Evolutionary conservation across 106 monocot species (phyloP).

Genomic region (Dendrobium nobile): DNA sequence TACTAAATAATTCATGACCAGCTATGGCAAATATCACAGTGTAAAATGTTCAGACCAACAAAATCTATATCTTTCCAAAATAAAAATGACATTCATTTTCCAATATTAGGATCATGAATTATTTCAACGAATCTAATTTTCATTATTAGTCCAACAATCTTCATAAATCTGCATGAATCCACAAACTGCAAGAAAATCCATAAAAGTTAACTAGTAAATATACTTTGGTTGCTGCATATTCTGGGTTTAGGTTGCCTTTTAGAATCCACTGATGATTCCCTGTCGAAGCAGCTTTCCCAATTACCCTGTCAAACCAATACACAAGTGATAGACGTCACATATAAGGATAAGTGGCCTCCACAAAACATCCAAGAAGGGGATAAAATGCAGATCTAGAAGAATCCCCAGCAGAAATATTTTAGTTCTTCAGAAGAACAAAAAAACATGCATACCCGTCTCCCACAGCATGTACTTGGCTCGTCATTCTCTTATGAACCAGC

Average conservation of each 20-base stretch:
- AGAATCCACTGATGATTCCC: conserved; percentile 63
- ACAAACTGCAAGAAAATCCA: not conserved
- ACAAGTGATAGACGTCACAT: not conserved
- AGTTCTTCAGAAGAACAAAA: not conserved
- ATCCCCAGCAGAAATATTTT: not conserved
- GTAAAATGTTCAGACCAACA: not conserved
- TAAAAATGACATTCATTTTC: not conserved
- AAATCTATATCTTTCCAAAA: not conserved
- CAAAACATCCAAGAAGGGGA: not conserved
- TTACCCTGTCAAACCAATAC: conserved; percentile 31
- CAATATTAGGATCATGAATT: not conserved
- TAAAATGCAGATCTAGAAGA: not conserved
- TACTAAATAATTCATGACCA: not conserved
- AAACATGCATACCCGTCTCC: conserved; percentile 49
- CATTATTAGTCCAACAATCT: not conserved
- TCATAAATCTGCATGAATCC: conserved; percentile 1
- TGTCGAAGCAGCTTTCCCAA: conserved; percentile 51
- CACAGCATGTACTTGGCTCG: conserved; percentile 43
- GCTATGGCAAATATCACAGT: not conserved
- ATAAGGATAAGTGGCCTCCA: not conserved
- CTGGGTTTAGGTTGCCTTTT: conserved; percentile 12
- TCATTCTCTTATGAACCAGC: conserved; percentile 52
- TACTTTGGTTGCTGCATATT: conserved; percentile 28
- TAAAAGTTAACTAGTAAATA: not conserved
- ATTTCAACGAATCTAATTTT: not conserved